Conservation (phyloP, 164 flowering plant genomes). For the Brasenia schreberi region DNA sequence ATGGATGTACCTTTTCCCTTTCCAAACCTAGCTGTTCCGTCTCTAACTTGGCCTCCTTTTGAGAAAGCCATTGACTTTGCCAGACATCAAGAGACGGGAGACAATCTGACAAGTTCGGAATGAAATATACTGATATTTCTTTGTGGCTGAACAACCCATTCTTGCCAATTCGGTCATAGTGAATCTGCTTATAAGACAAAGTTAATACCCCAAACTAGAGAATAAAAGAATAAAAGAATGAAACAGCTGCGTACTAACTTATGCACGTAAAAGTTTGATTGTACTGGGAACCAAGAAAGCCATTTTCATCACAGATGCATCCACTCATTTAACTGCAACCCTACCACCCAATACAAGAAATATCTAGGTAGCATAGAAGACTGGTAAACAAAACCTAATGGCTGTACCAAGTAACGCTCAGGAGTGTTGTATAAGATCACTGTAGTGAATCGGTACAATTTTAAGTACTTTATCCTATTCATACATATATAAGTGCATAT, state of each 20-base stretch:
- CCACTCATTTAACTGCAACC: too few species aligned
- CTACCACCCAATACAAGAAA: too few species aligned
- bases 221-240: background rate
- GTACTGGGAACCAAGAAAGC: too few species aligned
- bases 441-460: too few species aligned
- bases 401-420: too few species aligned
- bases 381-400: too few species aligned
- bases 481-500: too few species aligned
- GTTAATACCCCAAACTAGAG: background rate
- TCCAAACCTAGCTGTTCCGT: conserved; percentile 29
- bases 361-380: too few species aligned
- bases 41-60: conserved; percentile 50
- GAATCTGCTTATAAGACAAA: conserved; percentile 45
- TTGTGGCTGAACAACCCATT: conserved; percentile 90
- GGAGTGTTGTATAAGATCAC: too few species aligned
- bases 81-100: conserved; percentile 77
- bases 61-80: conserved; percentile 69
- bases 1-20: conserved; percentile 18
- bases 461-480: too few species aligned
- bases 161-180: conserved; percentile 86
- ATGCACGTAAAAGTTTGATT: too few species aligned
- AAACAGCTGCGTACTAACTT: background rate
- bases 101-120: conserved; percentile 84
- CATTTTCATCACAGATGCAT: too few species aligned
- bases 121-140: conserved; percentile 78